A percentile compares a stretch with the other conserved stretches of the same genome.
These are phyloP conservation scores for Tylopilus sp. DNA, from an alignment of 768 basidiomycete species.

Conservation along the genomic window DNA sequence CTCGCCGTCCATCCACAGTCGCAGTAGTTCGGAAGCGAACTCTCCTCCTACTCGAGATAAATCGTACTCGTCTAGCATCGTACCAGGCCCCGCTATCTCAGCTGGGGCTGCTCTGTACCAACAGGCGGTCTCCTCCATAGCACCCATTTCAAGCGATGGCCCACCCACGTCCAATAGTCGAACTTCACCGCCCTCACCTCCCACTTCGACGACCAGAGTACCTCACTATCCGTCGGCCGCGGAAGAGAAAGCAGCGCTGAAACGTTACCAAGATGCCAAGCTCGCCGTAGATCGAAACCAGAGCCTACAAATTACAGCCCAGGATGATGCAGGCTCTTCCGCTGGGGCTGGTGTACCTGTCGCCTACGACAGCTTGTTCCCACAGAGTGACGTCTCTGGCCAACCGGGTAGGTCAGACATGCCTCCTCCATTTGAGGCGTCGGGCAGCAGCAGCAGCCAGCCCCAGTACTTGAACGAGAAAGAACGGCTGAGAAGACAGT, in stretches of 20 bases:
- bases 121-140: constrained; percentile 43
- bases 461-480: constrained; percentile 56
- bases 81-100: constrained; percentile 29
- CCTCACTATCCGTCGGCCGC: constrained; percentile 62
- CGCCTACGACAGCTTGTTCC: constrained; percentile 62
- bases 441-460: constrained; percentile 34
- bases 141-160: constrained; percentile 14
- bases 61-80: constrained; percentile 6
- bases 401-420: constrained; percentile 30
- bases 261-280: constrained; percentile 67
- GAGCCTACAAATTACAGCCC: constrained; percentile 25
- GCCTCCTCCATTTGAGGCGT: constrained; percentile 54
- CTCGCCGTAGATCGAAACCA: constrained; percentile 65
- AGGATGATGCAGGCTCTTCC: constrained; percentile 11
- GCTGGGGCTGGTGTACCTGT: constrained; percentile 40
- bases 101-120: constrained; percentile 43
- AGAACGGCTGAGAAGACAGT: constrained; percentile 59
- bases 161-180: constrained; percentile 21
- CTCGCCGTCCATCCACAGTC: constrained; percentile 23
- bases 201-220: constrained; percentile 26
- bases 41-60: constrained; percentile 16
- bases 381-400: constrained; percentile 31
- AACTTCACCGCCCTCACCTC: constrained; percentile 27
- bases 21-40: constrained; percentile 28
- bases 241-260: constrained; percentile 71